A percentile compares a stretch with the other conserved stretches of the same genome.
Evolutionary conservation across 164 flowering plant genomes (phyloP).

Genomic region (Liriodendron chinense): DNA sequence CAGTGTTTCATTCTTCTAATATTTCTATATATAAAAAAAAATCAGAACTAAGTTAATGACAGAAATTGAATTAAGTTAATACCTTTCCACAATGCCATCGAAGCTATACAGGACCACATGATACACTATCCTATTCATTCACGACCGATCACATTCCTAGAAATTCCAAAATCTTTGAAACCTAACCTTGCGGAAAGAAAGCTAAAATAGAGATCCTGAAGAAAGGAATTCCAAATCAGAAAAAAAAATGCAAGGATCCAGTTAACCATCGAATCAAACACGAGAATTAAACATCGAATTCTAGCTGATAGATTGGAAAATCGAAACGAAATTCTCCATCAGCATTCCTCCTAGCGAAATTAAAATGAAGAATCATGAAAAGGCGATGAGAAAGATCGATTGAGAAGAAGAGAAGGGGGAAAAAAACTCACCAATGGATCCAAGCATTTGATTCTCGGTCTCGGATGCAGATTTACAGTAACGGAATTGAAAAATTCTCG

Average conservation of each 20-base stretch:
- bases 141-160: background rate
- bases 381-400: background rate
- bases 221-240: background rate
- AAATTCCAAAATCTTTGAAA: background rate
- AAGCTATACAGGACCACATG: background rate
- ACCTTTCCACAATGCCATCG: background rate
- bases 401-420: background rate
- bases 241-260: background rate
- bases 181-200: background rate
- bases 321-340: background rate
- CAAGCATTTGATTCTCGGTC: background rate
- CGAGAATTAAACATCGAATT: background rate
- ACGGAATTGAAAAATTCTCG: background rate
- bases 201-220: background rate
- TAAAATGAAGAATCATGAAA: background rate
- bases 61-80: no score
- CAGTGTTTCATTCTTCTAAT: background rate
- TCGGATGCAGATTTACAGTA: background rate
- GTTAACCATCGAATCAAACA: background rate
- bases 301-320: background rate
- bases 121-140: background rate
- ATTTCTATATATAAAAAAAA: background rate
- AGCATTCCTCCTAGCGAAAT: background rate
- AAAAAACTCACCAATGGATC: slow-evolving; percentile 4
- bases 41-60: background rate